Base-by-base conservation (phyloP, 2,329 filamentous ascomycete genomes). In the Decorospora gaudefroyi region DNA sequence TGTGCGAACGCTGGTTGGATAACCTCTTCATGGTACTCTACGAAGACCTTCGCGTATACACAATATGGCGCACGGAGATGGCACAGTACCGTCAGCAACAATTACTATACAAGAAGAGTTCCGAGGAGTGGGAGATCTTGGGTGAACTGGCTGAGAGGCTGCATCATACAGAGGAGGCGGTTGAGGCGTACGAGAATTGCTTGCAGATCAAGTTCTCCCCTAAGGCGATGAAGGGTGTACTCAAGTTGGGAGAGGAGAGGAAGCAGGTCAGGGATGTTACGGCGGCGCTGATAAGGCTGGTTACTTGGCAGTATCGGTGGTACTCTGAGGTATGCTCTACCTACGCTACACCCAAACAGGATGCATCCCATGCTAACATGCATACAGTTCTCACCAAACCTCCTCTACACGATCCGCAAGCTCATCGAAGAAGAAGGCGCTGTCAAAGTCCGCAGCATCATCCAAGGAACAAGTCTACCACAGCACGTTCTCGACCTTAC, bases 1-100 rank as follows among this genome's bases (percentile, higher is more conserved):
- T 99, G 1, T 99, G 93, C 65, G 93, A 99, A 72, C 85, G 93
- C 58, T 99, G 93, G 93, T 81, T 99, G 2, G 93, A 99, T 72
- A 97, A 95, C 62, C 80, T 99, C 15, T 99, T 99, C 76, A 99
- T 99, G 93, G 93, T 97, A 0, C 80, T 99, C 2, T 99, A 99
- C 69, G 93, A 99, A 71, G 93, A 99, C 65, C 80, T 99, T 12
- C 88, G 93, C 35, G 92, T 99, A 31, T 99, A 99, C 76, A 99
- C 93, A 9, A 99, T 99, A 70, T 99, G 93, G 93, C 86, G 93
- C 43, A 97, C 93, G 0, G 93, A 99, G 70, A 93, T 97, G 83
- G 88, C 90, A 0, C 92, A 97, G 69, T 96, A 91, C 68, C 86
- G 89, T 15, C 89, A 92, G 40, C 92, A 97, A 70, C 87, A 92